These are phyloP conservation scores for Neurospora sp. DNA, from an alignment of 495 filamentous ascomycete species.

Conservation along the genomic window DNA sequence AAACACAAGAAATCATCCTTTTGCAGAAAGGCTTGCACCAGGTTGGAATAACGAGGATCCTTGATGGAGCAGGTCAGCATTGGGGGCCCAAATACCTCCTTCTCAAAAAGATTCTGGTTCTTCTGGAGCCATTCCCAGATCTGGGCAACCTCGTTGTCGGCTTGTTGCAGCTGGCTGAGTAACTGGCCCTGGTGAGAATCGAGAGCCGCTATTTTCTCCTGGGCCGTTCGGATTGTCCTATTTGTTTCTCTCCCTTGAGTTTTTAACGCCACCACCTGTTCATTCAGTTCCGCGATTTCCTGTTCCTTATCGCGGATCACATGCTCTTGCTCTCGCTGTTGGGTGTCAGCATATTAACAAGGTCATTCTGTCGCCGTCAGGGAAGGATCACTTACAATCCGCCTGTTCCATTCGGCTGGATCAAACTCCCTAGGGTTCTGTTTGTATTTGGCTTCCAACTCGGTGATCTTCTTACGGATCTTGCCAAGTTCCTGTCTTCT, in stretches of 20 bases:
- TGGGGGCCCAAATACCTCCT: conserved; percentile 76
- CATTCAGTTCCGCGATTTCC: conserved; percentile 22
- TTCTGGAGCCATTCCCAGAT: conserved; percentile 75
- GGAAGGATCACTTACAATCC: conserved; percentile 35
- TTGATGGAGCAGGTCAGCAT: conserved; percentile 74
- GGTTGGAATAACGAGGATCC: conserved; percentile 60
- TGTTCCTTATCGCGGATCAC: conserved; percentile 32
- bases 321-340: conserved; percentile 36
- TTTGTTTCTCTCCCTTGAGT: conserved; percentile 14
- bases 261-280: conserved; percentile 22
- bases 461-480: conserved; percentile 32
- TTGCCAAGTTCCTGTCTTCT: conserved; percentile 42
- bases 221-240: conserved; percentile 16
- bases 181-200: conserved; percentile 72
- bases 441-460: conserved; percentile 33
- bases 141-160: conserved; percentile 50
- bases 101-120: conserved; percentile 62
- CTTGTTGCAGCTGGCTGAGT: conserved; percentile 45
- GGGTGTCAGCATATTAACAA: conserved; percentile 6
- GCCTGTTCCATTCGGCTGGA: conserved; percentile 40
- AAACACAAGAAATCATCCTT: conserved; percentile 58
- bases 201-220: conserved; percentile 46
- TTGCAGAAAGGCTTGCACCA: conserved; percentile 63
- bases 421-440: conserved; percentile 40
- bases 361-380: not conserved